A percentile compares a stretch with the other conserved stretches of the same genome.
Evolutionary conservation across 345 rosid genomes (phyloP).

Genomic region (Psidium guajava): DNA sequence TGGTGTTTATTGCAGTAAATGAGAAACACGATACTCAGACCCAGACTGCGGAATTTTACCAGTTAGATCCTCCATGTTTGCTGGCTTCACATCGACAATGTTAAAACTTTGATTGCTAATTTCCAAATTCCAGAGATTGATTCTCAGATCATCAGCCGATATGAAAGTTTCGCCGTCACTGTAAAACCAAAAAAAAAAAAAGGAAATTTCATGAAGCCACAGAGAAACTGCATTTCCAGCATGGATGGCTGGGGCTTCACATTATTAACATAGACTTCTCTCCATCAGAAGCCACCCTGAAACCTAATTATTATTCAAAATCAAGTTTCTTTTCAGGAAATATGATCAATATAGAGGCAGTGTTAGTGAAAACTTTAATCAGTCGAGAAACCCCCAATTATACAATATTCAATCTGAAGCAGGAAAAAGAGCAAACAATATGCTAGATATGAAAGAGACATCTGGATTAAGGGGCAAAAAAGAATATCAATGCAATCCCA

Average conservation of each 20-base stretch:
- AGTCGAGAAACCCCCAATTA: background rate
- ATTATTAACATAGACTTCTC: background rate
- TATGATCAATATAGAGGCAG: background rate
- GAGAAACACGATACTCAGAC: background rate
- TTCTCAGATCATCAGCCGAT: slow-evolving; percentile 57
- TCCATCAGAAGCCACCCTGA: background rate
- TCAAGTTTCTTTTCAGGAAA: background rate
- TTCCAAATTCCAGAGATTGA: slow-evolving; percentile 61
- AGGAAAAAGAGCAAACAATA: background rate
- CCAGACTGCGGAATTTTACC: slow-evolving; percentile 14
- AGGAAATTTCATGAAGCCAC: background rate
- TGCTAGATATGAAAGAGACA: background rate
- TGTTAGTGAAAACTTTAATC: background rate
- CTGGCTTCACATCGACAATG: slow-evolving; percentile 48
- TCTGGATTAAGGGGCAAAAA: background rate
- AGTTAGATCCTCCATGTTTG: slow-evolving; percentile 57
- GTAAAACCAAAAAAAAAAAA: background rate
- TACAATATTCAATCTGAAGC: background rate
- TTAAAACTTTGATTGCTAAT: slow-evolving; percentile 58
- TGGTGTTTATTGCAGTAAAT: background rate
- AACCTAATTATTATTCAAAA: background rate
- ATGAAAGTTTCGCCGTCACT: slow-evolving; percentile 62
- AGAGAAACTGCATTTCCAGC: background rate
- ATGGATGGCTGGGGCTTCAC: background rate
- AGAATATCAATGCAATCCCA: background rate